Percentiles rank a stretch among this genome's conserved stretches.
These are phyloP conservation scores for Cordyceps cicadae DNA, from an alignment of 2,329 filamentous ascomycete genomes.

Conservation along the genomic window DNA sequence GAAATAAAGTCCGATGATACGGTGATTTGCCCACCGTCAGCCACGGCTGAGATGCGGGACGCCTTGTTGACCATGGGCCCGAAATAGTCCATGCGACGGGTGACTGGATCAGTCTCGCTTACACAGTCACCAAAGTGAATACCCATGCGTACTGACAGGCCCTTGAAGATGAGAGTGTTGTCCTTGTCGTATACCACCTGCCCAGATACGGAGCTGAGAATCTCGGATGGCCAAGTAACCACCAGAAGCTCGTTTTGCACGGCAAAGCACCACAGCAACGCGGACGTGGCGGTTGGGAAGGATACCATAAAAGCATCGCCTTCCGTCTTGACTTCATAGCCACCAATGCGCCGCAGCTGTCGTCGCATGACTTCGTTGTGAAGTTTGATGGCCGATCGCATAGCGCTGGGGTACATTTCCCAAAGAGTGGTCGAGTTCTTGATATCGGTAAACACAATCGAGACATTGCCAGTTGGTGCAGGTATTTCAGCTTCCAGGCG, in stretches of 20 bases:
- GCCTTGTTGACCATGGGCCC: conserved; percentile 99
- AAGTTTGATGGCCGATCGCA: conserved; percentile 93
- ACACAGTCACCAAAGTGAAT: conserved; percentile 93
- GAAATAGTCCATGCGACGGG: conserved; percentile 98
- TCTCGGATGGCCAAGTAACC: conserved; percentile 87
- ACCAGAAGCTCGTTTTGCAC: conserved; percentile 84
- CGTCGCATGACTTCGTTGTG: conserved; percentile 96
- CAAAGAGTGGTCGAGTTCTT: conserved; percentile 95
- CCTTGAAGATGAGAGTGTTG: conserved; percentile 83
- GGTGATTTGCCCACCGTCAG: conserved; percentile 93
- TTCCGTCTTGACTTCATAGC: conserved; percentile 99
- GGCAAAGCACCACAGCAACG: conserved; percentile 91
- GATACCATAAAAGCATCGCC: conserved; percentile 99
- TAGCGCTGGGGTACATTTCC: conserved; percentile 91
- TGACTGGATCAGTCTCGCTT: conserved; percentile 91
- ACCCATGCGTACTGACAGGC: conserved; percentile 93
- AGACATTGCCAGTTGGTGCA: conserved; percentile 80
- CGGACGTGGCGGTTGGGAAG: conserved; percentile 91
- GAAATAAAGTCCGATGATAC: conserved; percentile 96
- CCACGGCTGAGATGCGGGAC: conserved; percentile 85
- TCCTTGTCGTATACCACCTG: conserved; percentile 77
- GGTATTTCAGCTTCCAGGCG: conserved; percentile 85
- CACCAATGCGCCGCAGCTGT: conserved; percentile 85
- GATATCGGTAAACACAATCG: conserved; percentile 97
- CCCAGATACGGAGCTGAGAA: conserved; percentile 77